phyloP scores from a whole-genome alignment of 768 basidiomycete genomes.

The Termitomyces sp. region DNA sequence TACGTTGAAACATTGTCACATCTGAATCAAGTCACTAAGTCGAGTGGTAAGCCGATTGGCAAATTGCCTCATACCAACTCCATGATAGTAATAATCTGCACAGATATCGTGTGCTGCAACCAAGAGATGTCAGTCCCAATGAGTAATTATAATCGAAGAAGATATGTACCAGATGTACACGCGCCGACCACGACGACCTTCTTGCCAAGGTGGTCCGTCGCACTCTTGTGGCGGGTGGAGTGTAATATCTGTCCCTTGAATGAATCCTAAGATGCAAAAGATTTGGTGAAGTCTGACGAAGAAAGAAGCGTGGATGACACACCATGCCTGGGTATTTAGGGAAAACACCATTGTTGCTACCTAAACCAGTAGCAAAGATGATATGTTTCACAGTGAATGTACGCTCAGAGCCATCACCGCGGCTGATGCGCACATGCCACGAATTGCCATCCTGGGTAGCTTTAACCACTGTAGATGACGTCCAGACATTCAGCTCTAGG shows the following conservation, averaged over 20 bases:
- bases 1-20: conserved; percentile 56
- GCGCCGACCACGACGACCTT: conserved; percentile 68
- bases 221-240: conserved; percentile 49
- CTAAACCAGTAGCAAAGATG: conserved; percentile 49
- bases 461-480: conserved; percentile 30
- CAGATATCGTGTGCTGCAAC: conserved; percentile 38
- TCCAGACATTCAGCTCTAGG: conserved; percentile 64
- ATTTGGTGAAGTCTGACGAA: too few species aligned
- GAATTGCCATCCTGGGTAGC: conserved; percentile 26
- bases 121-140: neutral
- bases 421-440: conserved; percentile 39
- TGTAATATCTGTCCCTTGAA: conserved; percentile 64
- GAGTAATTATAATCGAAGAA: neutral
- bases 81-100: conserved; percentile 37
- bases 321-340: neutral
- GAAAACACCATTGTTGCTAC: conserved; percentile 27
- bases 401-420: conserved; percentile 27
- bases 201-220: conserved; percentile 55
- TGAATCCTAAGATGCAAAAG: conserved; percentile 28
- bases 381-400: conserved; percentile 42
- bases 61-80: conserved; percentile 23
- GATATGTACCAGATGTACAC: conserved; percentile 43
- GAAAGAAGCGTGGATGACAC: neutral
- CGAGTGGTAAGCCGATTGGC: too few species aligned
- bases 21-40: conserved; percentile 23